Base-by-base conservation (phyloP, 306 rosid genomes). In the Citrullus amarus region DNA sequence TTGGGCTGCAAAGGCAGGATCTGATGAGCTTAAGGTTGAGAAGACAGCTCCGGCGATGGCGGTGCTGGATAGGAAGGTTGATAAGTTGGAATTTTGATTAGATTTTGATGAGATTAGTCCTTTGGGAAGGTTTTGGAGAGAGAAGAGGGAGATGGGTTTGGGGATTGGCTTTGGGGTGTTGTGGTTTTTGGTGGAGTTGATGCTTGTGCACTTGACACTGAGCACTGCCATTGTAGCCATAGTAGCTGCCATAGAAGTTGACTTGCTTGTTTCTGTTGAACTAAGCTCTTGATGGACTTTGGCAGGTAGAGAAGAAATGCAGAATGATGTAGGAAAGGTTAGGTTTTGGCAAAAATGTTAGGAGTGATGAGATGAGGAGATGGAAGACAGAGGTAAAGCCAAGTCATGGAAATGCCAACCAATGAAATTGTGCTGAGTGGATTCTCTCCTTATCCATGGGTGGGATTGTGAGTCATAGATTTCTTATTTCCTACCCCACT, bases 31-130 rank as follows among this genome's bases (percentile, higher is more conserved):
- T 6, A 95, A 80, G 61, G 93, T 70, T 1, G 97, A 84, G 30
- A 92, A 91, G 51, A 92, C 77, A 8, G 95, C 96, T 2, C 95
- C 96, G 0, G 98, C 98, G 1, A 94, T 76, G 61, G 97, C 96
- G 4, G 91, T 85, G 14, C 92, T 80, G 46, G 90, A 81, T 18
- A 86, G 32, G 44, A 89, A 81, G 17, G 85, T 16, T 28, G 88
- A 61, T 9, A 55, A n/a, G 79, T 73, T 22, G 67, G 39, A 79
- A 58, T 71, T 43, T 68, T 68, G 6, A 20, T 11, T 20, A 20
- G 75, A 30, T 43, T 43, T 5, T 51, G 44, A 80, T 81, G 80
- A 15, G 80, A 83, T 14, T 3, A 89, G 75, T 1, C 88, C 91
- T 68, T 85, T 89, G 9, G 97, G 93, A 8, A 87, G 90, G 86